A percentile compares a stretch with the other conserved stretches of the same genome.
Conservation (phyloP, 2,329 filamentous ascomycete species). For the Ascochyta fabae region DNA sequence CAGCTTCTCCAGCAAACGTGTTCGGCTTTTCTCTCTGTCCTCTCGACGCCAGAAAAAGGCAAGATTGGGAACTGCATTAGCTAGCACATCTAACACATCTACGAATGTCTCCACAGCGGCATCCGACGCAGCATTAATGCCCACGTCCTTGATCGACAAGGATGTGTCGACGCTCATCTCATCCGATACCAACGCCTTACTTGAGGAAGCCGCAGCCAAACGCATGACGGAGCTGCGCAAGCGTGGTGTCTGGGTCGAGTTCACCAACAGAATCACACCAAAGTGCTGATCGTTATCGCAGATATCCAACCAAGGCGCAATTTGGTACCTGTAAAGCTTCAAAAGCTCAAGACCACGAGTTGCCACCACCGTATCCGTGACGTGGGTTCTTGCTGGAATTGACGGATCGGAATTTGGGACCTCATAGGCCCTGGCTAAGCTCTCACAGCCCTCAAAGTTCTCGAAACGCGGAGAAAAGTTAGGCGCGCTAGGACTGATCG, state of each 20-base stretch:
- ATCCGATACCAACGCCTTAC: not conserved
- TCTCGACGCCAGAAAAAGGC: not conserved
- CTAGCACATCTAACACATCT: not conserved
- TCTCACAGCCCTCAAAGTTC: not conserved
- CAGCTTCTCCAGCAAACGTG: not conserved
- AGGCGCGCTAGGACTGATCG: not conserved
- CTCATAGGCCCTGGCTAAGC: not conserved
- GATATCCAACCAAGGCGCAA: slow-evolving; percentile 65
- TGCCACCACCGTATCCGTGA: not conserved
- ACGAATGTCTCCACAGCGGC: not conserved
- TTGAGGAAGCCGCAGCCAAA: not conserved
- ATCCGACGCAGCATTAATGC: not conserved
- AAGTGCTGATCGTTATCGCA: slow-evolving; percentile 62
- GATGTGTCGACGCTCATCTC: not conserved
- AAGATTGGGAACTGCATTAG: not conserved
- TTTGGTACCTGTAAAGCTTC: slow-evolving; percentile 58
- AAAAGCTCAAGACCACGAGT: slow-evolving; percentile 45
- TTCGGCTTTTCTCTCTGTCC: not conserved
- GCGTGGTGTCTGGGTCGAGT: slow-evolving; percentile 54
- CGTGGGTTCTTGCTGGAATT: not conserved
- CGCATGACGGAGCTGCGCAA: slow-evolving; percentile 34
- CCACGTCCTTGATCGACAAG: no score
- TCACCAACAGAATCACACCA: slow-evolving; percentile 57
- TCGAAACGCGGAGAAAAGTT: not conserved
- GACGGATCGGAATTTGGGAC: not conserved